Evolutionary conservation across 352 stramenopile species (phyloP).

Genomic region (Phytopythium kandeliae): DNA sequence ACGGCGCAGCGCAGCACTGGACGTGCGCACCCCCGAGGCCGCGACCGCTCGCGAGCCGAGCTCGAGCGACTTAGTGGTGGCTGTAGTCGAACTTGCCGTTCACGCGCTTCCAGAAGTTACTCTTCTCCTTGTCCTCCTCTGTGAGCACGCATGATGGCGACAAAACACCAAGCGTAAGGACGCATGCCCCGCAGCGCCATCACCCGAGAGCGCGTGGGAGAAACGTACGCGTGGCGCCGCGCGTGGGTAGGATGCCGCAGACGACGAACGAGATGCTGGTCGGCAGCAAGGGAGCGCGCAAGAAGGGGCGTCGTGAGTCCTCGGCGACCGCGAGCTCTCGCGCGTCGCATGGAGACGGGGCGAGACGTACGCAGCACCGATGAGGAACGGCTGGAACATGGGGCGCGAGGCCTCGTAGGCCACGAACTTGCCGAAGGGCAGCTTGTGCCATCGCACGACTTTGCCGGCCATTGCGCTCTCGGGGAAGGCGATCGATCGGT

Average conservation of each 20-base stretch:
- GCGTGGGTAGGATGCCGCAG: slow-evolving; percentile 77
- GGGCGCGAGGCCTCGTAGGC: slow-evolving; percentile 67
- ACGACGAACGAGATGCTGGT: slow-evolving; percentile 67
- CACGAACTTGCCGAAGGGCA: slow-evolving; percentile 74
- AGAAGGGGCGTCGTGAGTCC: no score
- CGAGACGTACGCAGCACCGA: slow-evolving; percentile 56
- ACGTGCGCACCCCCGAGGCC: not conserved
- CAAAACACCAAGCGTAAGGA: not conserved
- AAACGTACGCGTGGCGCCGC: slow-evolving; percentile 53
- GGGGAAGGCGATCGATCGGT: not conserved
- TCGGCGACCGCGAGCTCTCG: no score
- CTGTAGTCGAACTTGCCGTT: slow-evolving; percentile 82
- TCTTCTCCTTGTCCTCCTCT: slow-evolving; percentile 83
- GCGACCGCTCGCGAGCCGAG: not conserved
- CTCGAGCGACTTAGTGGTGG: slow-evolving; percentile 48
- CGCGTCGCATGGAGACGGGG: no score
- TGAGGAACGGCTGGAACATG: slow-evolving; percentile 83
- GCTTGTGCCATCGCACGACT: slow-evolving; percentile 79
- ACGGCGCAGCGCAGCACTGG: no score
- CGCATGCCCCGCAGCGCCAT: not conserved
- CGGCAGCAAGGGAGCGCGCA: no score
- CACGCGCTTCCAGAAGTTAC: slow-evolving; percentile 81
- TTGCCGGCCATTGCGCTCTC: slow-evolving; percentile 57
- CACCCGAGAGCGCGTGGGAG: not conserved
- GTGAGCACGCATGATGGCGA: slow-evolving; percentile 1